Base-by-base conservation (phyloP, 2,329 filamentous ascomycete species). In the Calonectria leucothoes region DNA sequence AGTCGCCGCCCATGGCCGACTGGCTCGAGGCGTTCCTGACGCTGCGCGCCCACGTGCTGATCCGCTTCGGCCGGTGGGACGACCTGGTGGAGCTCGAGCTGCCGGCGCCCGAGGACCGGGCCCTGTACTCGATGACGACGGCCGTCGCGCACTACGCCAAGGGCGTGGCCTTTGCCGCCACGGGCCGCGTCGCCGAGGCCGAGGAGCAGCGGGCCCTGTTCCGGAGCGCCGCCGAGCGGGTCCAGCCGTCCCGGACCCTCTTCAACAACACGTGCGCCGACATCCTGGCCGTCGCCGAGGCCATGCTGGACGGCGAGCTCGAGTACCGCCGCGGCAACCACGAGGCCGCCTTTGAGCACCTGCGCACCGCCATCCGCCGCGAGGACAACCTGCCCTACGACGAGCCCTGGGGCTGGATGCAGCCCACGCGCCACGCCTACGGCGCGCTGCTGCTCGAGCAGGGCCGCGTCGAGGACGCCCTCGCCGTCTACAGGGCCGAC, bases 321-420 rank as follows among this genome's bases (percentile, higher is more conserved):
- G 91, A 92, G 71, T 96, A 95, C 79, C 92, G 94, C 2, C 87
- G 86, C 2, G 89, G 88, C 0, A 88, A 93, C 70, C 88, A 89
- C 69, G 87, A 90, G 0, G 63, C 81, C 0, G 93, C 93, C 0
- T 94, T 94, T 78, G 79, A 82, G 6, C 87, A 90, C 70, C 85
- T 95, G 7, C 87, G 88, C 7, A 84, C 84, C 12, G 88, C 92
- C 0, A 90, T 94, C 25, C 80, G 83, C 1, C 86, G 90, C 4
- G 92, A 94, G 74, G 92, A 94, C 78, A 82, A 81, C 0, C 86
- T 95, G 20, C 91, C 91, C 0, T 95, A 94, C 75, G 91, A 93
- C 64, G 93, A 95, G 82, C 93, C 93, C 0, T 95, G 93, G 93
- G 92, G 92, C 0, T 95, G 93, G 93, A 94, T 95, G 93, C 92